Conservation (phyloP, 1,139 yeast genomes). For the Debaryomyces fabryi region DNA sequence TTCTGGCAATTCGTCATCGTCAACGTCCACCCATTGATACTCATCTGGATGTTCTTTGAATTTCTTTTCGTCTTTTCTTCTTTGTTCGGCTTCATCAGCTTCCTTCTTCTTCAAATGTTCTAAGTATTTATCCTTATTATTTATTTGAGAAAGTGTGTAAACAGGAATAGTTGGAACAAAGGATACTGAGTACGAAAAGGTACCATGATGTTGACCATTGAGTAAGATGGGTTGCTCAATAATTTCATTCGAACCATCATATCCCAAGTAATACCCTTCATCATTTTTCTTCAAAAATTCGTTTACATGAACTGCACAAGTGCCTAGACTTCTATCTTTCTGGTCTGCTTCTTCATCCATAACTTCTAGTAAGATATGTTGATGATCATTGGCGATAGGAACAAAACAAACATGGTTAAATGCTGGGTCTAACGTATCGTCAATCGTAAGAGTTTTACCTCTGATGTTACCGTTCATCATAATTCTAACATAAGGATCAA, state of each 20-base stretch:
- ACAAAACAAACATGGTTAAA: constrained; percentile 62
- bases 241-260: constrained; percentile 53
- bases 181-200: constrained; percentile 57
- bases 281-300: constrained; percentile 52
- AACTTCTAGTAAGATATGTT: constrained; percentile 57
- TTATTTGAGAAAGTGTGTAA: constrained; percentile 57
- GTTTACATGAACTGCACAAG: constrained; percentile 52
- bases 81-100: constrained; percentile 39
- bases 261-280: constrained; percentile 49
- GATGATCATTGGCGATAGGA: constrained; percentile 65
- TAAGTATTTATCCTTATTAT: constrained; percentile 38
- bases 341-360: constrained; percentile 68
- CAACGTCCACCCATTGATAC: constrained; percentile 66
- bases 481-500: constrained; percentile 72
- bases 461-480: constrained; percentile 58
- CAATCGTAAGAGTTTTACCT: constrained; percentile 57
- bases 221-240: constrained; percentile 49
- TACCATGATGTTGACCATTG: constrained; percentile 51
- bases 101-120: constrained; percentile 30
- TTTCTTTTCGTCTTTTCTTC: constrained; percentile 46
- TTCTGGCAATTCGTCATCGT: constrained; percentile 45
- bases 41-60: constrained; percentile 60
- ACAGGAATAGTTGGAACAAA: constrained; percentile 68
- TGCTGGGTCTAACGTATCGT: constrained; percentile 57
- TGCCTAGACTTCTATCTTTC: constrained; percentile 66